Base-by-base conservation (phyloP, 495 filamentous ascomycete species). In the Cryomyces antarcticus region DNA sequence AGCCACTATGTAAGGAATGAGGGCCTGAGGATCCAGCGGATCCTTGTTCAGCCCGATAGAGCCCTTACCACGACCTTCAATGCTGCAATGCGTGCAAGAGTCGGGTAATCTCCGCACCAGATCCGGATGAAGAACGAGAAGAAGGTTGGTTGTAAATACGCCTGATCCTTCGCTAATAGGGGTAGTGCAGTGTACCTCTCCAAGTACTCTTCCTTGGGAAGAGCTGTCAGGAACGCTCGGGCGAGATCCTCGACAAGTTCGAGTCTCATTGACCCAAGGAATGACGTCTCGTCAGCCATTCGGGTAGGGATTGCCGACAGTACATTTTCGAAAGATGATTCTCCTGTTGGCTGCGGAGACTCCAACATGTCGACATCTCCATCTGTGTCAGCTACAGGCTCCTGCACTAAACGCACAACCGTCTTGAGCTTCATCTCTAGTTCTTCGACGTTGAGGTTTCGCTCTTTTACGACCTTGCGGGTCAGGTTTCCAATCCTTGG, bases 71-170 rank as follows among this genome's bases (percentile, higher is more conserved):
- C 65, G 39, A 67, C 62, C 31, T 70, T 71, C 41, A 93, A 57
- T 4, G 86, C 85, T 13, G 75, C 69, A 28, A 67, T 65, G 47
- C 79, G 72, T 10, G 74, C 77, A 35, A 77, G 59, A 12, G 69
- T 71, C 28, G 83, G 78, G 47, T 75, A 75, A 10, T 69, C 65
- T 0, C 78, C 72, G 44, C 78, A 82, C 72, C 84, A 82, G 13
- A 84, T 67, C 34, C 73, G 67, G 43, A 75, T 64, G 44, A 87
- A 77, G 55, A 95, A 88, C 4, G 77, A 80, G 52, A 87, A 55
- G 44, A 78, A 80, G 34, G 83, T 69, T 6, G 77, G 69, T 39
- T 72, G 66, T 11, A 65, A 57, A 24, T 24, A 24, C 0, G 72
- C 76, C 27, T 63, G 53, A 5, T 67, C 49, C 38, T 68, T 73